Conservation (phyloP, 352 stramenopile genomes). For the Pythium angustatum region DNA sequence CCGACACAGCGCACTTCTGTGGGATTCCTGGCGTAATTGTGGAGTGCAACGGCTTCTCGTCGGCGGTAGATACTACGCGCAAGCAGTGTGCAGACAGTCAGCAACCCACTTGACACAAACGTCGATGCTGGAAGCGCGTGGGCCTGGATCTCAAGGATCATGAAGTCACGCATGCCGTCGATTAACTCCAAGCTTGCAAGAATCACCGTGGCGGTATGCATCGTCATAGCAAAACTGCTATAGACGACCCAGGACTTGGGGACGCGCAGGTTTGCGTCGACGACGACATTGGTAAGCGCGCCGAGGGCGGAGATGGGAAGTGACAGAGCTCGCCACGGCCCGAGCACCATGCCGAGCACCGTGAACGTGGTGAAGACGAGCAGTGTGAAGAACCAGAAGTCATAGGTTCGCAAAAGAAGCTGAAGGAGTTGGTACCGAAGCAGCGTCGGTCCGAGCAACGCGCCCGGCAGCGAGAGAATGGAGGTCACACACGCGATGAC, state of each 20-base stretch:
- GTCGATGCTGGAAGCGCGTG: neutral
- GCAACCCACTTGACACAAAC: neutral
- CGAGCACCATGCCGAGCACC: neutral
- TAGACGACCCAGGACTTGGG: neutral
- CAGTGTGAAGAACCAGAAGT: neutral
- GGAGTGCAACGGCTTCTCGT: neutral
- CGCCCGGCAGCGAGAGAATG: neutral
- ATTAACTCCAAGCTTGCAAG: neutral
- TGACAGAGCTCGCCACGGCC: neutral
- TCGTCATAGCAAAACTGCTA: neutral
- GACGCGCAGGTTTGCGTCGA: neutral
- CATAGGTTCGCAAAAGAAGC: neutral
- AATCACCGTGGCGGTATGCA: neutral
- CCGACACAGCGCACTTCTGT: neutral
- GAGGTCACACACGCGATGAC: neutral
- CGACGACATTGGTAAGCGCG: neutral
- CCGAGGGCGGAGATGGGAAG: neutral
- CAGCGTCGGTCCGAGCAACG: neutral
- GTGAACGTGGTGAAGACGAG: neutral
- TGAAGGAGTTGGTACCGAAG: neutral
- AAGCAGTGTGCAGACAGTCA: neutral
- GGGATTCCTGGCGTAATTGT: neutral
- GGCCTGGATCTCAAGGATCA: neutral
- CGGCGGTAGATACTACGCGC: neutral
- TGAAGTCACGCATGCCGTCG: neutral